Evolutionary conservation across 768 basidiomycete genomes (phyloP).

Genomic region (Mrakia blollopis): DNA sequence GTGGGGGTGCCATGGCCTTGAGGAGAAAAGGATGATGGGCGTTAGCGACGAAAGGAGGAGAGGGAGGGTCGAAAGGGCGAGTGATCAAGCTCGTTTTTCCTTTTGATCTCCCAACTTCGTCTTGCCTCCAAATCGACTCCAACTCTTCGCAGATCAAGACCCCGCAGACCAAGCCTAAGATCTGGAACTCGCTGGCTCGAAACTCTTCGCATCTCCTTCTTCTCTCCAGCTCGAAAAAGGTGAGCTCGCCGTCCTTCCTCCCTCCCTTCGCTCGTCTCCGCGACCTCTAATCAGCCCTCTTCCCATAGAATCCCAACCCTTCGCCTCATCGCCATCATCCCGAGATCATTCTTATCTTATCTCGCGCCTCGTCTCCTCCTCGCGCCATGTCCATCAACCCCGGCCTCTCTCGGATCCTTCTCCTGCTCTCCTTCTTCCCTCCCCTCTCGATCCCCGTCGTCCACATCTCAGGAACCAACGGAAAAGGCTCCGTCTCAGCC

Average conservation of each 20-base stretch:
- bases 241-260: neutral
- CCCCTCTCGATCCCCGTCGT: slow-evolving; percentile 70
- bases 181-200: neutral
- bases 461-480: slow-evolving; percentile 93
- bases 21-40: neutral
- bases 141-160: too few relatives aligned
- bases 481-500: slow-evolving; percentile 89
- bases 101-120: neutral
- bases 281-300: too few relatives aligned
- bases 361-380: neutral
- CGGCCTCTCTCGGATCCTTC: slow-evolving; percentile 41
- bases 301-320: too few relatives aligned
- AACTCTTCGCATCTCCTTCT: neutral
- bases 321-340: too few relatives aligned
- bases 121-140: neutral
- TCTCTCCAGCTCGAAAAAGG: neutral
- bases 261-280: slow-evolving; percentile 1
- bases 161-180: too few relatives aligned
- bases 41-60: neutral
- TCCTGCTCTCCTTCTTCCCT: slow-evolving; percentile 53
- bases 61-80: neutral
- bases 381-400: slow-evolving; percentile 39
- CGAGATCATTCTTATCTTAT: too few relatives aligned
- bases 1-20: neutral
- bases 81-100: neutral